Evolutionary conservation across 1,284 basidiomycete species (phyloP).

Genomic region (Puccinia coronata): DNA sequence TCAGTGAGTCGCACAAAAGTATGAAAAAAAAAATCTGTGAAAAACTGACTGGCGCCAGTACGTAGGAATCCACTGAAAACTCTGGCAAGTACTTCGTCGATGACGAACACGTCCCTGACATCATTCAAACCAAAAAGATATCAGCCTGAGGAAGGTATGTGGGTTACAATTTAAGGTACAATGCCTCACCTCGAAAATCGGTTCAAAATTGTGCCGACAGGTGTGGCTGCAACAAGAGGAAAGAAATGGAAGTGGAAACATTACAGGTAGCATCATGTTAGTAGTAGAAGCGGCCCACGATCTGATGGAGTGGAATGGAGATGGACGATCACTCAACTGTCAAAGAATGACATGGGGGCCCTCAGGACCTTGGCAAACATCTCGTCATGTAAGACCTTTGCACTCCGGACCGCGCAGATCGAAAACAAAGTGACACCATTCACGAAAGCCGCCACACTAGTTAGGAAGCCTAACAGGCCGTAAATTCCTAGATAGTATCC

Average conservation of each 20-base stretch:
- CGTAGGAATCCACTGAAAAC: constrained; percentile 44
- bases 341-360: constrained; percentile 83
- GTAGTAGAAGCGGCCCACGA: constrained; percentile 3
- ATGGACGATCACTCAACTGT: constrained; percentile 77
- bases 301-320: constrained; percentile 56
- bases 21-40: background rate
- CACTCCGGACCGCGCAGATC: constrained; percentile 73
- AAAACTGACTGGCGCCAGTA: constrained; percentile 31
- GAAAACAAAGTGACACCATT: constrained; percentile 66
- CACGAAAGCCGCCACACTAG: constrained; percentile 5
- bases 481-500: constrained; percentile 44
- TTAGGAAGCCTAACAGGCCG: constrained; percentile 22
- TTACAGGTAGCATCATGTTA: background rate
- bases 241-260: too few relatives aligned
- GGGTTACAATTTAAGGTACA: background rate
- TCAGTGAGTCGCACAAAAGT: background rate
- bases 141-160: background rate
- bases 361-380: constrained; percentile 69
- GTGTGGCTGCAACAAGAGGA: constrained; percentile 21
- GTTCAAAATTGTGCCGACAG: constrained; percentile 59
- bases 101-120: constrained; percentile 43
- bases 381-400: constrained; percentile 64
- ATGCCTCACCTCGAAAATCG: constrained; percentile 32
- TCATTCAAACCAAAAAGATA: background rate
- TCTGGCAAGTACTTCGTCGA: too few relatives aligned